Conservation (phyloP, 805 yeast species). For the Sugiyamaella smithiae region DNA sequence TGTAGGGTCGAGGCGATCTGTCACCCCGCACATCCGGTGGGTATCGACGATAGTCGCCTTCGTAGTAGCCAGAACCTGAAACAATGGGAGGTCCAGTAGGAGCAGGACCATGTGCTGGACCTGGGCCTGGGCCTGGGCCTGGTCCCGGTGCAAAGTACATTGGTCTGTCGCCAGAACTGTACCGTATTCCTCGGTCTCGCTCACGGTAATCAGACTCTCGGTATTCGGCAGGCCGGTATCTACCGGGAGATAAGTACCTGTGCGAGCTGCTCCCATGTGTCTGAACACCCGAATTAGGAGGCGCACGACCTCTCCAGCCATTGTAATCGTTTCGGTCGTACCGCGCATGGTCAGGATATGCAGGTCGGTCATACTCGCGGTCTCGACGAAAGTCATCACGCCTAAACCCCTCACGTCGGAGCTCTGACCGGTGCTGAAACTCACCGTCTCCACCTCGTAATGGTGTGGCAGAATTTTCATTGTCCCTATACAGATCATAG, state of each 20-base stretch:
- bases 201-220: background rate
- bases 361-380: background rate
- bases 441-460: background rate
- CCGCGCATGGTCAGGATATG: background rate
- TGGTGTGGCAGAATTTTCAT: background rate
- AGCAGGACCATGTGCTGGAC: background rate
- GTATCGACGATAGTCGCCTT: background rate
- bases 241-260: background rate
- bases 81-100: background rate
- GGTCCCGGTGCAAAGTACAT: background rate
- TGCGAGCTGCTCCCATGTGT: background rate
- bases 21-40: background rate
- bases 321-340: background rate
- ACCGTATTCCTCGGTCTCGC: background rate
- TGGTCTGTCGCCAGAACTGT: background rate
- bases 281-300: background rate
- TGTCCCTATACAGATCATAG: background rate
- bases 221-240: background rate
- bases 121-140: background rate
- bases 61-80: background rate
- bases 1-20: constrained; percentile 1
- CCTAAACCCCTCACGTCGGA: background rate
- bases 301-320: background rate
- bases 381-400: background rate
- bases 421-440: too few relatives aligned